Base-by-base conservation (phyloP, 2,329 filamentous ascomycete genomes). In the Ophiocordyceps robertsii region DNA sequence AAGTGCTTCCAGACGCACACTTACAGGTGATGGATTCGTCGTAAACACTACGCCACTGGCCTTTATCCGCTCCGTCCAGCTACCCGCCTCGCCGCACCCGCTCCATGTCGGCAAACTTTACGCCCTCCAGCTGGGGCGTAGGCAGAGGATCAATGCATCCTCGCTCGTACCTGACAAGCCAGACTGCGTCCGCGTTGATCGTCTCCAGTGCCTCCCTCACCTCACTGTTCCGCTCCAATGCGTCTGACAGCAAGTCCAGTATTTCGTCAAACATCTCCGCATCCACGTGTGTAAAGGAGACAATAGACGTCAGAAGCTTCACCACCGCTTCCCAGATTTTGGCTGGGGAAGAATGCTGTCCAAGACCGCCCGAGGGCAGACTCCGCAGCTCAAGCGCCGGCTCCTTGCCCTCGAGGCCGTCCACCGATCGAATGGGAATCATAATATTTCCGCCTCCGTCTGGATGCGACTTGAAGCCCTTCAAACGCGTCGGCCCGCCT, bases 121-220 rank as follows among this genome's bases (percentile, higher is more conserved):
- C 54, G 0, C 67, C 69, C 6, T 70, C 62, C 50, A 72, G 51
- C 19, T 57, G 50, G 9, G 70, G 70, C 11, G 54, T 58, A 35
- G 58, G 55, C 43, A 57, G 49, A 47, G 51, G 53, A 42, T 63
- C 52, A 31, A 66, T 52, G 45, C 60, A 48, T 10, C 71, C 69
- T 42, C 59, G 58, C 51, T 72, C 63, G 43, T 73, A 72, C 53
- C 75, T 60, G 35, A 67, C 66, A 49, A 90, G 60, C 86, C 86
- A 93, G 4, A 92, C 80, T 1, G 82, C 81, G 64, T 92, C 85
- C 1, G 71, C 66, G 57, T 90, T 88, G 42, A 82, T 63, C 3
- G 56, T 61, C 49, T 83, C 77, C 38, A 92, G 59, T 11, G 75
- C 77, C 30, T 63, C 60, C 39, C 67, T 70, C 11, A 81, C 70